These are phyloP conservation scores for Fusarium mangiferae DNA, from an alignment of 2,329 filamentous ascomycete species.

Conservation along the genomic window DNA sequence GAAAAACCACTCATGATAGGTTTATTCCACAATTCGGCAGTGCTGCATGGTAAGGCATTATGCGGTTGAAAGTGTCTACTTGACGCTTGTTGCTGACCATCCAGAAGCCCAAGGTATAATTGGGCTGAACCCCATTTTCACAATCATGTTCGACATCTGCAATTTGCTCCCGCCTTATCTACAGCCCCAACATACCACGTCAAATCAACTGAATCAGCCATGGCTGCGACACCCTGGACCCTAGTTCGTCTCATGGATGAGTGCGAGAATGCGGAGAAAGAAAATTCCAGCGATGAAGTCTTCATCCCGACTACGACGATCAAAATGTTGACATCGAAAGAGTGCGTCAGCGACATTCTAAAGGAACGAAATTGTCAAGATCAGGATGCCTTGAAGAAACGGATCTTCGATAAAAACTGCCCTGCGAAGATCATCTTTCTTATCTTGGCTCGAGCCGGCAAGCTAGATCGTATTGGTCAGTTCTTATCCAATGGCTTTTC, in stretches of 20 bases:
- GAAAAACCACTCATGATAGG: neutral
- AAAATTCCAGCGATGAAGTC: neutral
- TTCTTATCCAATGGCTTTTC: neutral
- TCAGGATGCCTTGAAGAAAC: neutral
- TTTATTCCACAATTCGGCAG: neutral
- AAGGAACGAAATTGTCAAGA: neutral
- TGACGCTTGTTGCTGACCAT: neutral
- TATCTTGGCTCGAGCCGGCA: neutral
- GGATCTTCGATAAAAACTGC: neutral
- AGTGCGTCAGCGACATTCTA: neutral
- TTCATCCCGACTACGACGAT: neutral
- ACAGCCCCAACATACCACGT: neutral
- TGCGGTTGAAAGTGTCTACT: neutral
- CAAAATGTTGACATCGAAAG: neutral
- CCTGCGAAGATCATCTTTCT: neutral
- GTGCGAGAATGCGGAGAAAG: neutral
- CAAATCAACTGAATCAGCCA: neutral
- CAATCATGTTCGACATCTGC: neutral
- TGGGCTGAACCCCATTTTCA: neutral
- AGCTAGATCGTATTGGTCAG: neutral
- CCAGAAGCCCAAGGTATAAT: neutral
- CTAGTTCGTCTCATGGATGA: neutral
- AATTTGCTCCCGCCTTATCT: neutral
- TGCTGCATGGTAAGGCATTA: neutral
- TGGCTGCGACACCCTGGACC: neutral